Conservation (phyloP, 2,329 filamentous ascomycete genomes). For the Xylariales sp. region DNA sequence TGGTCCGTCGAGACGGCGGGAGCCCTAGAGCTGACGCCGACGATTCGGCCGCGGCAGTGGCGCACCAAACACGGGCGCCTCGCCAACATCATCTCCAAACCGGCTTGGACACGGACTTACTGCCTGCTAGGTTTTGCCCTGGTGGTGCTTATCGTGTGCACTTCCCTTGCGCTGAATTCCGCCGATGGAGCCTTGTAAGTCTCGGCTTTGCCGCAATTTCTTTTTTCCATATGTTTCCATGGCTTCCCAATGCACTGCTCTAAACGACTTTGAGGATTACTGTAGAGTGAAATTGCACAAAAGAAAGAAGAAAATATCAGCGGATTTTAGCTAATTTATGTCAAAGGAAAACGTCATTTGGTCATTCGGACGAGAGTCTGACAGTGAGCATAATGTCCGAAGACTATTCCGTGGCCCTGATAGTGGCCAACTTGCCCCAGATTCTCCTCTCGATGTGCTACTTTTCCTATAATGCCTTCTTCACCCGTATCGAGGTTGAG, state of each 20-base stretch:
- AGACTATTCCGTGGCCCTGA: conserved; percentile 5
- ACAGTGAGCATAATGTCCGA: not conserved
- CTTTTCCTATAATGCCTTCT: conserved; percentile 14
- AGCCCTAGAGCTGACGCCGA: not conserved
- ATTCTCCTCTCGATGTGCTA: conserved; percentile 16
- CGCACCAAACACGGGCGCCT: conserved; percentile 1
- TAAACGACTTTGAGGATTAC: no score
- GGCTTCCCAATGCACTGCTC: no score
- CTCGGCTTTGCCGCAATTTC: not conserved
- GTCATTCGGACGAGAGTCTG: conserved; percentile 1
- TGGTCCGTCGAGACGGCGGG: conserved; percentile 3
- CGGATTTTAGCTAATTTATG: no score
- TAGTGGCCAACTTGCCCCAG: conserved; percentile 14
- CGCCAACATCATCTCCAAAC: conserved; percentile 2
- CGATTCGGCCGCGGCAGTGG: not conserved
- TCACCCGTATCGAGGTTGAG: conserved; percentile 14
- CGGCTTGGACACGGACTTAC: conserved; percentile 8
- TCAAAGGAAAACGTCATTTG: not conserved
- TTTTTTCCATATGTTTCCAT: no score
- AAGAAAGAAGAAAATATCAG: no score
- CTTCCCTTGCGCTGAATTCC: not conserved
- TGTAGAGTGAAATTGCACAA: no score
- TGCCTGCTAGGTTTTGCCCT: conserved; percentile 2
- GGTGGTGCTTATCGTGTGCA: not conserved
- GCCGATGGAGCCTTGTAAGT: not conserved